Base-by-base conservation (phyloP, 306 rosid species). In the Glycine latifolia region DNA sequence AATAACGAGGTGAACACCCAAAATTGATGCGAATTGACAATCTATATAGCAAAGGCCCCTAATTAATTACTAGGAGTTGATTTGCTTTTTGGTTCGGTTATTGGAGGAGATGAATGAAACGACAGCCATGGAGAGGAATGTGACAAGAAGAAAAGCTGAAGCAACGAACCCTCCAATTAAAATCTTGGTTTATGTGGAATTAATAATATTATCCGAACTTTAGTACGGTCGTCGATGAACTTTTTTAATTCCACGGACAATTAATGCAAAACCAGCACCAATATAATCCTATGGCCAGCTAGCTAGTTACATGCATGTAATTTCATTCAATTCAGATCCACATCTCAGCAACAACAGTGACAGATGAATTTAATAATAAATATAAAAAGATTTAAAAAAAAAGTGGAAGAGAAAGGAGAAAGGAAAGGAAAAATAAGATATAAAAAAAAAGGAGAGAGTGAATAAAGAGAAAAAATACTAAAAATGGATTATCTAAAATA, bases 41-140 rank as follows among this genome's bases (percentile, higher is more conserved):
- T 5, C 6, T 41, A 41, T 4, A 41, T 41, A 10, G 43, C 6
- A 26, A 61, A 41, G 6, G 6, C 44, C 39, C 39, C 39, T 35
- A 35, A 15, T 26, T 26, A 15, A 4, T 56, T 16, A 56, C 11
- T 7, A 16, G 12, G 0, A 33, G 9, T 10, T 63, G 8, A 7
- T 1, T 61, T 31, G 41, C 8, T 10, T 52, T 65, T 17, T 77
- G 80, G 3, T 31, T 49, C 80, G 63, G 59, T 79, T 85, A 48
- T 72, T 73, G 50, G 92, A 87, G 56, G 90, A 86, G 65, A 91
- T 74, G 39, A 89, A 37, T 1, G 92, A 88, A 71, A 86, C 71
- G 2, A 86, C 1, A 56, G 39, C 11, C 85, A 88, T 86, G 70
- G 75, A 76, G 20, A 88, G 8, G 48, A 83, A 59, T 46, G 84